Evolutionary conservation across 2,329 filamentous ascomycete species (phyloP).

Genomic region (Alternaria arbusti): DNA sequence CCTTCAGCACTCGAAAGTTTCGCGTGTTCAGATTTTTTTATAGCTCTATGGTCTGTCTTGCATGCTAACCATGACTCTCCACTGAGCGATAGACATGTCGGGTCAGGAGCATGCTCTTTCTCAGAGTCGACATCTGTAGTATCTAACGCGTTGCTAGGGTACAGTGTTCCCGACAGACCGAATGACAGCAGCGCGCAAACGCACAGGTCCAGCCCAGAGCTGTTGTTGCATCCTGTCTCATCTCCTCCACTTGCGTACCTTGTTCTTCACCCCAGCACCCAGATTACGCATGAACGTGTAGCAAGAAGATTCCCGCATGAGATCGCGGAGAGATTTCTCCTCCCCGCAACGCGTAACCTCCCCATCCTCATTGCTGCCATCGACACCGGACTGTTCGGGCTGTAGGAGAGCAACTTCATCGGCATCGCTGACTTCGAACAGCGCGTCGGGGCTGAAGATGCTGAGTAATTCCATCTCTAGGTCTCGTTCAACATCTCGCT

Average conservation of each 20-base stretch:
- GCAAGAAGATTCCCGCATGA: background rate
- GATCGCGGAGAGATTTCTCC: background rate
- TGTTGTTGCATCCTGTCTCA: background rate
- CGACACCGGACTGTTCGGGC: background rate
- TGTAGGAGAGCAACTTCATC: background rate
- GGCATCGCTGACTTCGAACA: background rate
- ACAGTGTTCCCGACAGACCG: background rate
- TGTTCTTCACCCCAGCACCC: background rate
- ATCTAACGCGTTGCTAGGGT: background rate
- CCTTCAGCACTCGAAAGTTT: background rate
- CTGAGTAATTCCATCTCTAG: background rate
- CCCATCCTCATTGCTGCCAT: background rate
- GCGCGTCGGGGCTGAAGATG: background rate
- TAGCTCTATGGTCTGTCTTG: background rate
- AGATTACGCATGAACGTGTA: background rate
- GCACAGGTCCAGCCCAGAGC: background rate
- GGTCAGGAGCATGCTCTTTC: background rate
- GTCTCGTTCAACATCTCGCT: background rate
- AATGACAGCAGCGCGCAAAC: background rate
- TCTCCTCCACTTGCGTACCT: background rate
- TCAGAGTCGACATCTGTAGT: background rate
- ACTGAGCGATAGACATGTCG: background rate
- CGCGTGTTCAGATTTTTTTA: background rate
- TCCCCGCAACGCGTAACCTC: background rate
- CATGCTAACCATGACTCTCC: background rate